These are phyloP conservation scores for Malus hybrid DNA, from an alignment of 331 rosid species.

Conservation along the genomic window DNA sequence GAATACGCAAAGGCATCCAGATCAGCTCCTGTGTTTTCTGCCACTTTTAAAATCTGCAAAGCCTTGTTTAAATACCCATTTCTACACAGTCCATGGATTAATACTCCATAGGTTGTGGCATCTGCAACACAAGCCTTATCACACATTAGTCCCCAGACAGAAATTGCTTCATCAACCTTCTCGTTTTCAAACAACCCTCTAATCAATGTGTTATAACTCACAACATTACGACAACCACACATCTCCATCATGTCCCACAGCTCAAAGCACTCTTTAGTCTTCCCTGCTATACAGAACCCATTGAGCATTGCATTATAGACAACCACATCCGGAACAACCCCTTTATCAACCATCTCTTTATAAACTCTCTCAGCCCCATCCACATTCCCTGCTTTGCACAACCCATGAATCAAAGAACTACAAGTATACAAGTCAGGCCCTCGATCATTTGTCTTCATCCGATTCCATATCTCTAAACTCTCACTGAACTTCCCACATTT, in stretches of 20 bases:
- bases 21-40: constrained; percentile 31
- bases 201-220: constrained; percentile 63
- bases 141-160: constrained; percentile 42
- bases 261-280: constrained; percentile 37
- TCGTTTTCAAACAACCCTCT: constrained; percentile 57
- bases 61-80: constrained; percentile 68
- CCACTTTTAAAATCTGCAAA: constrained; percentile 48
- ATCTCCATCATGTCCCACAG: constrained; percentile 58
- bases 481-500: constrained; percentile 62
- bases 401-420: constrained; percentile 70
- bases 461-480: constrained; percentile 68
- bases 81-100: constrained; percentile 72
- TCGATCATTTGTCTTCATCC: constrained; percentile 69
- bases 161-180: constrained; percentile 50
- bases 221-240: constrained; percentile 37
- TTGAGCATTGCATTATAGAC: constrained; percentile 66
- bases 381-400: constrained; percentile 56
- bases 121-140: constrained; percentile 37
- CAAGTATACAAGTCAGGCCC: constrained; percentile 43
- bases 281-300: constrained; percentile 51
- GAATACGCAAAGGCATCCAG: constrained; percentile 67
- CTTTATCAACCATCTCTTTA: constrained; percentile 50
- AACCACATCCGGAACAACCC: constrained; percentile 53
- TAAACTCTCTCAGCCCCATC: constrained; percentile 57
- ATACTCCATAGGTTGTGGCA: constrained; percentile 53